A percentile compares a stretch with the other conserved stretches of the same genome.
Conservation (phyloP, 208 protist genomes). For the Acanthamoeba divionensis region DNA sequence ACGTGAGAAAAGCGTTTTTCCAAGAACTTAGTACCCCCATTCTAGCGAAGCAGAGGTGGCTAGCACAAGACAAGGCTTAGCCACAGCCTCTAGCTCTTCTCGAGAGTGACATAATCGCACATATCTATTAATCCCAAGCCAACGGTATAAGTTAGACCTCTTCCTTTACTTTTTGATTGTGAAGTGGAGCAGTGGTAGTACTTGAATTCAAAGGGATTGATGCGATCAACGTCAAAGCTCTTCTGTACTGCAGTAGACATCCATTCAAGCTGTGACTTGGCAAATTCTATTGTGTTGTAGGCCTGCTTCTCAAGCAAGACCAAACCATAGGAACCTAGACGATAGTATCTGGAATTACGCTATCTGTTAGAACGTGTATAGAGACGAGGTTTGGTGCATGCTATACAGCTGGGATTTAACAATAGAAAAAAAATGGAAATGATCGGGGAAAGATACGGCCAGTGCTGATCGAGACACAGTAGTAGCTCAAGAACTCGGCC, state of each 20-base stretch:
- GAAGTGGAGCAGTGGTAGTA: not conserved
- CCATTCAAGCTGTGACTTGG: slow-evolving; percentile 78
- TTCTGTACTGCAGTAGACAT: slow-evolving; percentile 71
- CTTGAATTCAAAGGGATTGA: slow-evolving; percentile 72
- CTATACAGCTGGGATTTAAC: not conserved
- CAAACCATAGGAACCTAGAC: slow-evolving; percentile 69
- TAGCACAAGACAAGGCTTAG: slow-evolving; percentile 62
- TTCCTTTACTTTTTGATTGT: not conserved
- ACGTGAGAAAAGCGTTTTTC: not conserved
- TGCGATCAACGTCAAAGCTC: slow-evolving; percentile 59
- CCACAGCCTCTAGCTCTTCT: slow-evolving; percentile 40
- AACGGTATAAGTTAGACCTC: slow-evolving; percentile 28
- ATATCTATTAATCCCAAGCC: not conserved
- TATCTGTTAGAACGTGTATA: too few species aligned
- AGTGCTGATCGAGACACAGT: slow-evolving; percentile 76
- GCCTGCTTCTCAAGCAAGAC: slow-evolving; percentile 74
- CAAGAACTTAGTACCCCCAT: slow-evolving; percentile 5
- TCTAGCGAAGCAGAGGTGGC: slow-evolving; percentile 56
- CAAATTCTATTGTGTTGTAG: slow-evolving; percentile 76
- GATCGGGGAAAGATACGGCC: slow-evolving; percentile 46
- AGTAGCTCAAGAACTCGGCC: slow-evolving; percentile 79
- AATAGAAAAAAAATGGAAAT: not conserved
- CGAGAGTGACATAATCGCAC: slow-evolving; percentile 27
- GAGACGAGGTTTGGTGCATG: not conserved
- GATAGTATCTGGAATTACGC: not conserved